A percentile compares a stretch with the other conserved stretches of the same genome.
Evolutionary conservation across 176 grass and related monocot species (phyloP).

Genomic region (Aegilops speltoides): DNA sequence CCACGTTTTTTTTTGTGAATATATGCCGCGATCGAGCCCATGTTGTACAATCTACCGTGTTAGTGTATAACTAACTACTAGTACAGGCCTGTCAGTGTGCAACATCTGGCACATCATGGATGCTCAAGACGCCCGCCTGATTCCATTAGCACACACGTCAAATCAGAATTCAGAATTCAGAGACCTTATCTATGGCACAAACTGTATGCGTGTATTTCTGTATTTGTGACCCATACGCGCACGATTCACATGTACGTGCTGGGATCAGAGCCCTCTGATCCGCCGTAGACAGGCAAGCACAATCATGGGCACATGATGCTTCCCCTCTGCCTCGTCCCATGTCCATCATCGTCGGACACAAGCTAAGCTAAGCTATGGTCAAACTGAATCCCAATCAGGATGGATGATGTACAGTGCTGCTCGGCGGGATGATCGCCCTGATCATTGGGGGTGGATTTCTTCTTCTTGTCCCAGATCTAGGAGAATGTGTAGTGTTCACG

Average conservation of each 20-base stretch:
- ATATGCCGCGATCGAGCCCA: too few relatives aligned
- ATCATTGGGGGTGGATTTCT: slow-evolving; percentile 19
- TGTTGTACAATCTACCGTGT: too few relatives aligned
- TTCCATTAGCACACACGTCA: not conserved
- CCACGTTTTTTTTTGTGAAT: too few relatives aligned
- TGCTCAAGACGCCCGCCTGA: too few relatives aligned
- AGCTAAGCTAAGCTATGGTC: not conserved
- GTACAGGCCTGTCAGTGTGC: too few relatives aligned
- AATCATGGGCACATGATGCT: slow-evolving; percentile 17
- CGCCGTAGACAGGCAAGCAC: not conserved
- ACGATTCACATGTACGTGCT: not conserved
- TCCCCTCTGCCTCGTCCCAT: slow-evolving; percentile 6
- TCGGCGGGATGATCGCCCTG: not conserved
- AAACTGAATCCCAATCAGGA: not conserved
- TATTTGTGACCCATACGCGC: not conserved
- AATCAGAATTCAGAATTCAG: too few relatives aligned
- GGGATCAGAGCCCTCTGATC: not conserved
- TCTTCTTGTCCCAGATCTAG: slow-evolving; percentile 22
- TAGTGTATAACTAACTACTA: too few relatives aligned
- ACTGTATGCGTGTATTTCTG: not conserved
- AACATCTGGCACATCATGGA: too few relatives aligned
- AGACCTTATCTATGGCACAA: too few relatives aligned
- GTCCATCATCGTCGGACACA: not conserved
- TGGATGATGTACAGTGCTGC: not conserved
- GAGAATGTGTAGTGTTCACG: slow-evolving; percentile 15